phyloP scores from a whole-genome alignment of 1,284 basidiomycete species.

The Mycena sp. region DNA sequence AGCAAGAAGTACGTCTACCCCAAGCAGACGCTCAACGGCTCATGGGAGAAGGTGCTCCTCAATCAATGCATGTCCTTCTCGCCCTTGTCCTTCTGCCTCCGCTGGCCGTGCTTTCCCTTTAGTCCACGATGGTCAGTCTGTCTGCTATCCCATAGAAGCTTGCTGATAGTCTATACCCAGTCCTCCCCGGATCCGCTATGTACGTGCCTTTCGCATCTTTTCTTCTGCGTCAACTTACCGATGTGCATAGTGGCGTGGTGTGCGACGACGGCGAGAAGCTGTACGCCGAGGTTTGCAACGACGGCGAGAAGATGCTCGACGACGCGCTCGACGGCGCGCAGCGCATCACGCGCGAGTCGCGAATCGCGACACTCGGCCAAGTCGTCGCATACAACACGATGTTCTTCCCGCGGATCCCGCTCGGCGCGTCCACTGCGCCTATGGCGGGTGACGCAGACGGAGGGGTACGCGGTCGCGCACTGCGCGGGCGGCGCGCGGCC shows the following conservation, averaged over 20 bases:
- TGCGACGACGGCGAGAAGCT: conserved; percentile 94
- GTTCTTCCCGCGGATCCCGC: conserved; percentile 73
- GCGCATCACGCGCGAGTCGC: conserved; percentile 48
- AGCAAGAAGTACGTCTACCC: conserved; percentile 82
- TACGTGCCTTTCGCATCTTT: conserved; percentile 43
- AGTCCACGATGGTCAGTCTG: conserved; percentile 84
- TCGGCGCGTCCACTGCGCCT: conserved; percentile 54
- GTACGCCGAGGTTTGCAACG: conserved; percentile 81
- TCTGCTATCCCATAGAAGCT: background rate
- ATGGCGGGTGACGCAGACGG: conserved; percentile 63
- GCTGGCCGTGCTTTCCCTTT: conserved; percentile 4
- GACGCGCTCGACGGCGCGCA: conserved; percentile 74
- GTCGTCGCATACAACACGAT: conserved; percentile 84
- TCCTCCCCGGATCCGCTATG: conserved; percentile 94
- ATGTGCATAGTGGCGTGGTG: conserved; percentile 76
- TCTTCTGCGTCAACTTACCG: background rate
- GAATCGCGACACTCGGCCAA: conserved; percentile 51
- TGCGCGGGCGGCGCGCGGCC: conserved; percentile 56
- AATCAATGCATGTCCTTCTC: conserved; percentile 79
- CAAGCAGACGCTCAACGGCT: conserved; percentile 81
- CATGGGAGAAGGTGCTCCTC: conserved; percentile 92
- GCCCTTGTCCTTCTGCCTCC: background rate
- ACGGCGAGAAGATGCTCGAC: conserved; percentile 77
- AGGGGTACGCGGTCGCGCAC: conserved; percentile 75
- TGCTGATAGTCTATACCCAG: conserved; percentile 50